phyloP scores from a whole-genome alignment of 2,329 filamentous ascomycete genomes.

The Phyllosticta paracitricarpa region DNA sequence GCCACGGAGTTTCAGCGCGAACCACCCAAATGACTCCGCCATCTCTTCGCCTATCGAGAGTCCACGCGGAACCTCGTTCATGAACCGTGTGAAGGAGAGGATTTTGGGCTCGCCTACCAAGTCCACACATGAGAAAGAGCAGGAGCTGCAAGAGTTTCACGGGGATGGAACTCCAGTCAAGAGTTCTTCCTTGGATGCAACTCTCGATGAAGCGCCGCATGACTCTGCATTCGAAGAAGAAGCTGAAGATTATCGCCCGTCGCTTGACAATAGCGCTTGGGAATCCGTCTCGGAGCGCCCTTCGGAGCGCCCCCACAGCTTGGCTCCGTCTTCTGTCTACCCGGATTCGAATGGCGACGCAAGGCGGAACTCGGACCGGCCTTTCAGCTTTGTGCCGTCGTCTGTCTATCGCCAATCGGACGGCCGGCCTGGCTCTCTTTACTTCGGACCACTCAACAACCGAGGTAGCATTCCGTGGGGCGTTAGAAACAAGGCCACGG shows the following conservation, averaged over 20 bases:
- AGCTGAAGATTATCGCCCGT: background rate
- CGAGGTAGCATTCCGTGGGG: slow-evolving; percentile 10
- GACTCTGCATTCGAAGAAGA: background rate
- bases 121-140: background rate
- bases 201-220: background rate
- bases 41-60: background rate
- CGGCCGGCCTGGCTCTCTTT: background rate
- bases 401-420: background rate
- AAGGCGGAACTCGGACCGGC: background rate
- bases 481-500: slow-evolving; percentile 4
- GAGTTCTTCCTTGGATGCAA: background rate
- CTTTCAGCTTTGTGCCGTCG: background rate
- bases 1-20: background rate
- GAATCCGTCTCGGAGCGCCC: background rate
- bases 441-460: slow-evolving; percentile 2
- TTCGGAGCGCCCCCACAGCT: background rate
- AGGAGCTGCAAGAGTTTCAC: background rate
- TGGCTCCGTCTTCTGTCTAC: background rate
- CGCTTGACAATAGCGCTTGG: background rate
- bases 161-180: background rate
- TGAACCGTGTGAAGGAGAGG: background rate
- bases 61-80: background rate
- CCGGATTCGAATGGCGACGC: background rate
- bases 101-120: background rate
- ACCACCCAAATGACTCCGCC: background rate